These are phyloP conservation scores for Coelastrella sp. DNA, from an alignment of 139 green algal species.

Conservation along the genomic window DNA sequence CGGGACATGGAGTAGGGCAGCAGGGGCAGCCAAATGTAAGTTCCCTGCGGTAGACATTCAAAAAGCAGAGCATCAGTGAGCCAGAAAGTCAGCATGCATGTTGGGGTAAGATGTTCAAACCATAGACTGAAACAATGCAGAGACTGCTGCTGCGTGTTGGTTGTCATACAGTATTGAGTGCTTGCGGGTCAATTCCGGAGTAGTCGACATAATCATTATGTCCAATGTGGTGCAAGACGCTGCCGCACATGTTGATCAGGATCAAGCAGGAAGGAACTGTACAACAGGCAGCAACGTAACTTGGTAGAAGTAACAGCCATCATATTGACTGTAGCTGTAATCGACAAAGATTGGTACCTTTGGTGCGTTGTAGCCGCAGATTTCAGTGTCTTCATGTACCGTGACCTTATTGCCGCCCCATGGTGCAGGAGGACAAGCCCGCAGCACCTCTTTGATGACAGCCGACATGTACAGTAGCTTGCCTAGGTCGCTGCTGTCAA, in stretches of 20 bases:
- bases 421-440: conserved; percentile 42
- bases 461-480: conserved; percentile 45
- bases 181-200: too few species aligned
- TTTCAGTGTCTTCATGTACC: background rate
- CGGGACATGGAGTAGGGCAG: background rate
- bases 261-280: background rate
- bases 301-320: too few species aligned
- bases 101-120: too few species aligned
- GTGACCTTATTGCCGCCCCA: conserved; percentile 21
- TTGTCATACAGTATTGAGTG: too few species aligned
- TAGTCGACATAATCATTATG: too few species aligned
- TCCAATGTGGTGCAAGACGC: too few species aligned
- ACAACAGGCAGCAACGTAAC: background rate
- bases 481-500: conserved; percentile 46
- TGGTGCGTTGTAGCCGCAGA: conserved; percentile 17
- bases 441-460: conserved; percentile 55
- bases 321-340: background rate
- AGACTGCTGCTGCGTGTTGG: too few species aligned
- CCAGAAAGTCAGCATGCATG: too few species aligned
- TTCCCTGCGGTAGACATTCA: conserved; percentile 11
- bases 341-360: conserved; percentile 2
- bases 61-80: background rate
- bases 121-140: too few species aligned
- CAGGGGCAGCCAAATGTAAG: conserved; percentile 20
- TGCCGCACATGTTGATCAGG: too few species aligned